Base-by-base conservation (phyloP, 177 flowering plant species). In the Vitis hybrid region DNA sequence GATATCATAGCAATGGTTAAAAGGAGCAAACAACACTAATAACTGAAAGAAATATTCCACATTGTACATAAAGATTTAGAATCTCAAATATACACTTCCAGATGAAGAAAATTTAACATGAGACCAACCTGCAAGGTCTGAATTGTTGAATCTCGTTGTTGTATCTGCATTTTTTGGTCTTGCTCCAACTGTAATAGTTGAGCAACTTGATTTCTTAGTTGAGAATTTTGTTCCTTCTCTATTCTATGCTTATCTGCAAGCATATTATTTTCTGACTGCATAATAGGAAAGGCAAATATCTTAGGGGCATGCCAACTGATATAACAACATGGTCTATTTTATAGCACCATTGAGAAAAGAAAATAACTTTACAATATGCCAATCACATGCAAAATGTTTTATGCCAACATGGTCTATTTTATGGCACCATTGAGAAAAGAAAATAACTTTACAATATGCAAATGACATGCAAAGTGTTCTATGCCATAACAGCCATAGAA, bases 161-260 rank as follows among this genome's bases (percentile, higher is more conserved):
- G 88, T 70, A 92, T 75, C 80, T 83, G 91, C 71, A 87, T 54
- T 74, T 92, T 93, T 62, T 86, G 91, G 3, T 96, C 97, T 81
- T 93, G 94, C 80, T 92, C 99, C 69, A 77, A 64, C 76, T 89
- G 91, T 65, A 93, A 76, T 32, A 93, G 81, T 75, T 89, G 88
- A 74, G 99, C 89, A 71, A 93, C 86, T 81, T 93, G 98, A 82
- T 86, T 92, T 70, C 89, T 86, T 13, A 96, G 87, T 75, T 93
- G 94, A 68, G 86, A 75, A 84, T 91, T 96, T 75, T 92, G 97
- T 72, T 96, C 99, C 77, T 88, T 93, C 81, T 96, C 98, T 61
- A 85, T 75, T 78, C 87, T 86, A 72, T 78, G 79, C 75, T 96
- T 96, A 40, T 96, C 97, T 13, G 83, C 76, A 65, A 93, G 84